Base-by-base conservation (phyloP, 139 green algal species). In the Trebouxia sp. region DNA sequence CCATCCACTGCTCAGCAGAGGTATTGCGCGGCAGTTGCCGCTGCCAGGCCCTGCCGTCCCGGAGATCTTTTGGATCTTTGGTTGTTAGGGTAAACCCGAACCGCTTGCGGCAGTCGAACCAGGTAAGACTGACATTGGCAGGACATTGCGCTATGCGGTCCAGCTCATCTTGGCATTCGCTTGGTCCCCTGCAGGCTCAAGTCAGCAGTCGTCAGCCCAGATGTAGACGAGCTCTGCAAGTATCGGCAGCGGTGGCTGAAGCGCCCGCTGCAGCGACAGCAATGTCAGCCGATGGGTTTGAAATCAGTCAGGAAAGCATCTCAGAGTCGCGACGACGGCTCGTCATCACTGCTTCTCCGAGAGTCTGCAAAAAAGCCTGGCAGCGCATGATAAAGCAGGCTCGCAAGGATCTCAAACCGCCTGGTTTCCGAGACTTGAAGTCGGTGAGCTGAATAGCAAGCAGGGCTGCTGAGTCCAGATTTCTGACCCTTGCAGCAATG, bases 371-470 rank as follows among this genome's bases (percentile, higher is more conserved):
- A 37, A 62, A 72, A 28, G 78, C 78, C 1, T 85, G 83, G 50
- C 47, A 81, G 0, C 42, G 58, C 15, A 45, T 80, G 10, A 41
- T 88, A 66, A 55, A 79, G 20, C 12, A 79, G 17, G 32, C 79
- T 5, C 65, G 79, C 6, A 76, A 80, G 32, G 55, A 70, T 0
- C 22, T 76, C 38, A 80, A 20, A 62, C 81, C 37, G 7, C 47
- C 65, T 26, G 82, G 85, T 17, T 86, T 78, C 53, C 74, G 82
- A 26, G 85, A 86, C 43, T 74, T 80, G 62, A 85, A 88, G 22
- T 65, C 69, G 85, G 80, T 83, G n/a, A 20, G 43, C 17, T 9
- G 67, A 28, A 6, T 35, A 4, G 15, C 0, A 74, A 38, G 10
- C 14, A 39, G 11, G 20, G 3, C 38, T 37, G n/a, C 41, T 72